Conservation (phyloP, 108 stramenopile species). For the Cylindrotheca fusiformis region DNA sequence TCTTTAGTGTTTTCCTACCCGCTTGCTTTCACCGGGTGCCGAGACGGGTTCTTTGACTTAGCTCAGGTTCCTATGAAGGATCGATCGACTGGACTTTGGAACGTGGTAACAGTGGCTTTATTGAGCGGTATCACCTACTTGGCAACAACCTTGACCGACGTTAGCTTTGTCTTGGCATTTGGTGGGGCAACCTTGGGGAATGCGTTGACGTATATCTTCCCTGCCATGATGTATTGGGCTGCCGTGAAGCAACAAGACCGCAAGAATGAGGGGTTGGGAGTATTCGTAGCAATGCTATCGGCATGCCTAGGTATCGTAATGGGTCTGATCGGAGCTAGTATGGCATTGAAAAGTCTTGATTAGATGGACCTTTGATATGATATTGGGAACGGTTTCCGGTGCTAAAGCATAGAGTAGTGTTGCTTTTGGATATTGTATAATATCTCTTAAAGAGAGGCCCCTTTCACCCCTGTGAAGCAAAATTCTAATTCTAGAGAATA, state of each 20-base stretch:
- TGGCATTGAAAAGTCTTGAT: slow-evolving; percentile 46
- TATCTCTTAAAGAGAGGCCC: too few species aligned
- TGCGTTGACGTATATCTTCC: slow-evolving; percentile 87
- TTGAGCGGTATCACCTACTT: slow-evolving; percentile 58
- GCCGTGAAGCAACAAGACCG: slow-evolving; percentile 64
- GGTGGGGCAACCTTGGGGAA: slow-evolving; percentile 94
- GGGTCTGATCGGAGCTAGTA: slow-evolving; percentile 73
- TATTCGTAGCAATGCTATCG: slow-evolving; percentile 55
- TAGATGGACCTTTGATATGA: too few species aligned
- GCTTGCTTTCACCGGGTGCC: slow-evolving; percentile 64
- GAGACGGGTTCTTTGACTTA: slow-evolving; percentile 88
- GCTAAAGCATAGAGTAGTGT: not conserved
- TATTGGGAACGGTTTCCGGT: not conserved
- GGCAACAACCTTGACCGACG: slow-evolving; percentile 72
- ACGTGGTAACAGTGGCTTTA: slow-evolving; percentile 57
- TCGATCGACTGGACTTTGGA: slow-evolving; percentile 45
- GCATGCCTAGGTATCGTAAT: slow-evolving; percentile 73
- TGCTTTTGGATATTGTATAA: too few species aligned
- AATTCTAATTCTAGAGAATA: too few species aligned
- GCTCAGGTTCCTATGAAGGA: slow-evolving; percentile 52
- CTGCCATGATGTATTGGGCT: slow-evolving; percentile 75
- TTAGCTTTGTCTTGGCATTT: slow-evolving; percentile 89
- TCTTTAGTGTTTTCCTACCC: slow-evolving; percentile 84
- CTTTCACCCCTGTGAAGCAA: too few species aligned
- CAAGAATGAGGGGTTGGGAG: slow-evolving; percentile 51